These are phyloP conservation scores for Theileria luwenshuni DNA, from an alignment of 169 alveolate genomes.

Conservation along the genomic window DNA sequence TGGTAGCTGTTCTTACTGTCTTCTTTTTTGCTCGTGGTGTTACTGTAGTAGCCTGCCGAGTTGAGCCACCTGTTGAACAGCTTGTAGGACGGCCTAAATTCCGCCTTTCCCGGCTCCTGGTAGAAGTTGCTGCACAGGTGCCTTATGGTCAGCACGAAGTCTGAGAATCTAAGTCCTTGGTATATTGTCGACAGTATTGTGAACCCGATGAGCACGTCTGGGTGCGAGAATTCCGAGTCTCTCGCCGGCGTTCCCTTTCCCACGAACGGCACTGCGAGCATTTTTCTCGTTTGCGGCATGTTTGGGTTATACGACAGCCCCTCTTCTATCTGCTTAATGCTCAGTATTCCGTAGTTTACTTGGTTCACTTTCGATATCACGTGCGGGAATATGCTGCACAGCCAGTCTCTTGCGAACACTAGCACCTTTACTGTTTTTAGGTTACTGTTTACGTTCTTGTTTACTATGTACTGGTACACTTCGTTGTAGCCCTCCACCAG, in stretches of 20 bases:
- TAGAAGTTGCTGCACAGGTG: slow-evolving; percentile 71
- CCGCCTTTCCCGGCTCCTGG: slow-evolving; percentile 59
- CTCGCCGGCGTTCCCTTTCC: slow-evolving; percentile 91
- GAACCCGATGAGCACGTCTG: slow-evolving; percentile 88
- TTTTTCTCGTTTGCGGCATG: slow-evolving; percentile 77
- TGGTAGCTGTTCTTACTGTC: slow-evolving; percentile 48
- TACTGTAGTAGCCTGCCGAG: slow-evolving; percentile 52
- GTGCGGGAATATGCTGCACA: slow-evolving; percentile 86
- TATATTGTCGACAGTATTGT: slow-evolving; percentile 85
- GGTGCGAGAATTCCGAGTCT: slow-evolving; percentile 90
- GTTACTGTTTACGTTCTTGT: slow-evolving; percentile 23
- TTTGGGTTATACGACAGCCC: slow-evolving; percentile 39
- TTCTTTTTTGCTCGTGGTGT: slow-evolving; percentile 30
- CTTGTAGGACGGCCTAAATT: slow-evolving; percentile 40
- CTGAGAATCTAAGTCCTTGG: slow-evolving; percentile 86
- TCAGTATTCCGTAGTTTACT: slow-evolving; percentile 80
- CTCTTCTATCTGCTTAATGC: slow-evolving; percentile 57
- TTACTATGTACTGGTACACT: slow-evolving; percentile 43
- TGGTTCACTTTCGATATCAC: slow-evolving; percentile 80
- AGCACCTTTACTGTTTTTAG: slow-evolving; percentile 69
- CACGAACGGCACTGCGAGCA: slow-evolving; percentile 90
- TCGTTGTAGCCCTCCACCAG: slow-evolving; percentile 74
- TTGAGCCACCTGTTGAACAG: slow-evolving; percentile 54
- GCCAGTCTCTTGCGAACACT: slow-evolving; percentile 84
- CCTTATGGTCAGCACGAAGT: slow-evolving; percentile 77